Conservation (phyloP, 768 basidiomycete genomes). For the Glaciozyma antarctica region DNA sequence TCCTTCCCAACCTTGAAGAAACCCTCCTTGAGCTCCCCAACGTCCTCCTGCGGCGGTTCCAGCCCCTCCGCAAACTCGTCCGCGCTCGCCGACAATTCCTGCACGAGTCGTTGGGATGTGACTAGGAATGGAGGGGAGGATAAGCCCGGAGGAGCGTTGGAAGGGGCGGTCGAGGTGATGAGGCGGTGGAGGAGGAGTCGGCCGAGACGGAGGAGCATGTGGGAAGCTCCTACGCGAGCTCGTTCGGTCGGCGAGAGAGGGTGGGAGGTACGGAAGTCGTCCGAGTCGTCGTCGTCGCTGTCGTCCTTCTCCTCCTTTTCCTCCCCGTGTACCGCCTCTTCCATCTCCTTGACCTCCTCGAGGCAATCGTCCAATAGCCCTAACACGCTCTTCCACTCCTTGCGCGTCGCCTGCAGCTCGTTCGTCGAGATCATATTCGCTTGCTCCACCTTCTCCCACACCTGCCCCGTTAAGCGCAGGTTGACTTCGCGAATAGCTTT, state of each 20-base stretch:
- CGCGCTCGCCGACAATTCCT: slow-evolving; percentile 1
- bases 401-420: slow-evolving; percentile 14
- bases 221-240: not conserved
- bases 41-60: slow-evolving; percentile 11
- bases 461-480: not conserved
- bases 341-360: slow-evolving; percentile 16
- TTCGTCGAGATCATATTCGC: not conserved
- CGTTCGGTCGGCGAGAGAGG: not conserved
- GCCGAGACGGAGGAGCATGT: slow-evolving; percentile 13
- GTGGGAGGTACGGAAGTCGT: slow-evolving; percentile 3
- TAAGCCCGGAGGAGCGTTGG: not conserved
- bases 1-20: slow-evolving; percentile 2
- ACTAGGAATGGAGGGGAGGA: not conserved
- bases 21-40: not conserved
- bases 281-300: not conserved
- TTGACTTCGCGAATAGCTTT: not conserved
- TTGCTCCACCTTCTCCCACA: not conserved
- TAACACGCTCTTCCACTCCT: slow-evolving; percentile 10
- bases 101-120: not conserved
- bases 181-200: slow-evolving; percentile 13
- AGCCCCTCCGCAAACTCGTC: slow-evolving; percentile 22
- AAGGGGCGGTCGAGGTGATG: slow-evolving; percentile 1
- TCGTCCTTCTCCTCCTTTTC: not conserved
- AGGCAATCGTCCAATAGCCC: slow-evolving; percentile 21
- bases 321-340: not conserved